Conservation (phyloP, 176 grass and related monocot species). For the Musa beccarii region DNA sequence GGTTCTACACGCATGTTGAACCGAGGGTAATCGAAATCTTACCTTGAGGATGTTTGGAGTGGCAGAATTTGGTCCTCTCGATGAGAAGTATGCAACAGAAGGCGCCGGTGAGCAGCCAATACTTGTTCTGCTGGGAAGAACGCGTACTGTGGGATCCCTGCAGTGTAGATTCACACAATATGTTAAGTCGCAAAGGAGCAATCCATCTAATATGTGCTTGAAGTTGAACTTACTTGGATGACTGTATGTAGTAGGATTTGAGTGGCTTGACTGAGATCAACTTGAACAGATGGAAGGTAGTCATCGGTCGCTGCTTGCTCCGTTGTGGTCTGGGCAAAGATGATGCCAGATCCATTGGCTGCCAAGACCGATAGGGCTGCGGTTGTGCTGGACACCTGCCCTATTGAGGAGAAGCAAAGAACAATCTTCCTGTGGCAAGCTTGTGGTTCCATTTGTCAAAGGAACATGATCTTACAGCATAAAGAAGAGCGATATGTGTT, state of each 20-base stretch:
- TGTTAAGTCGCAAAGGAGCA: not conserved
- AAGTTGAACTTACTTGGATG: constrained; percentile 22
- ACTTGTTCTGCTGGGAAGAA: constrained; percentile 37
- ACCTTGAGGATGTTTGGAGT: constrained; percentile 85
- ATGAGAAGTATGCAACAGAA: constrained; percentile 64
- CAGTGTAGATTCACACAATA: not conserved
- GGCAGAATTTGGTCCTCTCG: constrained; percentile 66
- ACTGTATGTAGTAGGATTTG: constrained; percentile 68
- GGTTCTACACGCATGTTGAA: too few relatives aligned
- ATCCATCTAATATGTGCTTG: not conserved
- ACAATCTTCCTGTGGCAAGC: constrained; percentile 41
- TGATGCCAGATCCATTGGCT: constrained; percentile 52
- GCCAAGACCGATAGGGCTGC: constrained; percentile 49
- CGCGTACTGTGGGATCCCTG: constrained; percentile 31
- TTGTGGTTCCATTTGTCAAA: constrained; percentile 32
- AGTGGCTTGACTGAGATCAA: constrained; percentile 63
- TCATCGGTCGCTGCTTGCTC: constrained; percentile 46
- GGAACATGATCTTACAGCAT: constrained; percentile 37
- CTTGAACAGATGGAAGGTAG: constrained; percentile 55
- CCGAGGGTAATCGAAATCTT: not conserved
- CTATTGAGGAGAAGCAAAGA: constrained; percentile 57
- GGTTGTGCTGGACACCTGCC: constrained; percentile 31
- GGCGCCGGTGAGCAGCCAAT: constrained; percentile 55
- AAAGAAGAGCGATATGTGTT: not conserved
- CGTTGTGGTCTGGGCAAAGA: constrained; percentile 51